phyloP scores from a whole-genome alignment of 2,329 filamentous ascomycete species.

The Epichloe festucae region DNA sequence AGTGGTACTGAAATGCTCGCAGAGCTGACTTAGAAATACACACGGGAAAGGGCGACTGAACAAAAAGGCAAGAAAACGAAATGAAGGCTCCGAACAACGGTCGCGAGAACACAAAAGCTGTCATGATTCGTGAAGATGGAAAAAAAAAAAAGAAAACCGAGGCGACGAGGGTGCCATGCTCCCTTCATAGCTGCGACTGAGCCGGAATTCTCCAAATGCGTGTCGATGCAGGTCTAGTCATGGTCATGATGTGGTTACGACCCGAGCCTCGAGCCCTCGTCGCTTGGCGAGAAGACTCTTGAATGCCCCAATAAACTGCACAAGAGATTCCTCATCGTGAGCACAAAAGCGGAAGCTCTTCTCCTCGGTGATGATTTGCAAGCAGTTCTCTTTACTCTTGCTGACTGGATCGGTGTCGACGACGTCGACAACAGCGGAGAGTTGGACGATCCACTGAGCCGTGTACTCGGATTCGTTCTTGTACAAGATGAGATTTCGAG shows the following conservation, averaged over 20 bases:
- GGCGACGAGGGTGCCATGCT: not conserved
- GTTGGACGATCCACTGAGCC: constrained; percentile 66
- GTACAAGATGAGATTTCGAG: constrained; percentile 76
- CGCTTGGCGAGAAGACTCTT: constrained; percentile 72
- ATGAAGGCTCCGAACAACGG: not conserved
- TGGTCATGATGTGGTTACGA: constrained; percentile 18
- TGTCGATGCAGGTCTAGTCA: not conserved
- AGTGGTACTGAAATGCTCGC: not conserved
- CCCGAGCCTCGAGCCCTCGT: constrained; percentile 45
- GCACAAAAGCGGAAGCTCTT: constrained; percentile 70
- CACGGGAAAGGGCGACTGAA: not conserved
- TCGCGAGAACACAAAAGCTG: not conserved
- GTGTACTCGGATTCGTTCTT: constrained; percentile 88
- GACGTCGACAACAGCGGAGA: constrained; percentile 71
- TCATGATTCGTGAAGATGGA: too few species aligned
- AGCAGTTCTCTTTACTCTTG: constrained; percentile 70
- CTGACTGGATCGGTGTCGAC: constrained; percentile 86
- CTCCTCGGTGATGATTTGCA: constrained; percentile 90
- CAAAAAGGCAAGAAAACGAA: not conserved
- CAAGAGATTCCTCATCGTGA: constrained; percentile 65
- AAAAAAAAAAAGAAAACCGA: not conserved
- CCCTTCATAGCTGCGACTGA: not conserved
- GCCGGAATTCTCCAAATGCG: not conserved
- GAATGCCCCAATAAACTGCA: constrained; percentile 77
- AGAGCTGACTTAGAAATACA: not conserved